Percentiles rank a stretch among this genome's conserved stretches.
phyloP scores from a whole-genome alignment of 148 eudicot genomes.

The Rhododendron molle region DNA sequence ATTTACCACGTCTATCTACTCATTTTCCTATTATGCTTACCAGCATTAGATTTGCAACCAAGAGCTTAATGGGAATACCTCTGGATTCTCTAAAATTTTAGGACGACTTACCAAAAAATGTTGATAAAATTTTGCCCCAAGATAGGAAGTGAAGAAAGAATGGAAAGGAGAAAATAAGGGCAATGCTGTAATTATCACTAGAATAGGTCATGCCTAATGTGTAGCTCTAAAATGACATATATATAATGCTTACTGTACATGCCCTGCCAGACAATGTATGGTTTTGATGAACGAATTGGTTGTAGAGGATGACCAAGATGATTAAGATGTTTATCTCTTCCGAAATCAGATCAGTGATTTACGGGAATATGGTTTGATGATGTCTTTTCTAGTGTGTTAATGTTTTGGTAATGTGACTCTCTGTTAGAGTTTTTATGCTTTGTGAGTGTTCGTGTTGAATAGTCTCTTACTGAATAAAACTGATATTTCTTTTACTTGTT shows the following conservation, averaged over 20 bases:
- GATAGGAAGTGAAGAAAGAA: neutral
- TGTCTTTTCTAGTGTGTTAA: neutral
- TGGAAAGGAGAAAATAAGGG: neutral
- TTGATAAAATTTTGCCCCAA: neutral
- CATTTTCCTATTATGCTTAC: neutral
- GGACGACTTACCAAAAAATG: neutral
- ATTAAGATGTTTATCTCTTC: neutral
- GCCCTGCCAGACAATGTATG: neutral
- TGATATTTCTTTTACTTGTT: neutral
- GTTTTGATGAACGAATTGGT: neutral
- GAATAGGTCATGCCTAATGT: neutral
- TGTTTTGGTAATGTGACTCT: neutral
- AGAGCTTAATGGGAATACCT: neutral
- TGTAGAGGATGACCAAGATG: conserved; percentile 2
- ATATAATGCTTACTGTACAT: neutral
- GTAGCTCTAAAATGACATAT: neutral
- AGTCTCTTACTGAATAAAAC: neutral
- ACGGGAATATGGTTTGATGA: conserved; percentile 8
- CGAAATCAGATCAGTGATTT: neutral
- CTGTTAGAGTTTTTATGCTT: neutral
- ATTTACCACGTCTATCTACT: neutral
- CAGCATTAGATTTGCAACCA: neutral
- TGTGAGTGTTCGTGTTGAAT: neutral
- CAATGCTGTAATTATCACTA: neutral
- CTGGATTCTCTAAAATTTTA: neutral